Evolutionary conservation across 306 rosid species (phyloP), one percentile per base, ranked within the genome.

Genomic region (Inga laurina): DNA sequence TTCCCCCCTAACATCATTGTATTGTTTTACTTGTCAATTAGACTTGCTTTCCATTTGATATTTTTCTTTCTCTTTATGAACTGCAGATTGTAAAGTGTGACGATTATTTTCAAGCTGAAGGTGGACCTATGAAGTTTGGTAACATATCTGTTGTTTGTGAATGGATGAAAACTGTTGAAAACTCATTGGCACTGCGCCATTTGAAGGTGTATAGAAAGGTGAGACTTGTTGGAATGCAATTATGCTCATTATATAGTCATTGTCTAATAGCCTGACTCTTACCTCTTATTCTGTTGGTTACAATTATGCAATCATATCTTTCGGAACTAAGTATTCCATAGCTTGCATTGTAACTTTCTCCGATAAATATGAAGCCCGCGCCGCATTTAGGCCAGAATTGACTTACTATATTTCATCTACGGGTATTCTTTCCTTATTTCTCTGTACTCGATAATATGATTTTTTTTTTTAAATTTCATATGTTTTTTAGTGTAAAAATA

Each of bases 71-170:
- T 59, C 66, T 59, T 22, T 22, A n/a, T 41, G n/a, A 73, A 46
- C 49, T 75, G 74, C 92, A 91, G 97, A 86, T 66, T 79, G 87
- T 87, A 5, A 93, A 95, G 75, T 96, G 99, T 84, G 95, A 93
- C 74, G 95, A 96, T 89, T 96, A 96, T 83, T 96, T 89, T 85
- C 97, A 90, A 85, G 90, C 97, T 19, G 98, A 96, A 85, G 93
- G 88, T 90, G 91, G 97, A 74, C 93, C 97, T 57, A 90, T 97
- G 83, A 97, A 92, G 75, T 89, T 92, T 71, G 97, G 99, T 74
- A 90, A 92, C 86, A 88, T 94, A 79, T 81, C 87, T 72, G 80
- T 91, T 46, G 27, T 72, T 81, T 79, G 93, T 81, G 91, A 96
- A 87, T 92, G 98, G 98, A 71, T 71, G 68, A 88, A 80, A 82